phyloP scores from a whole-genome alignment of 2,329 filamentous ascomycete species.

The Rhinocladiella similis region DNA sequence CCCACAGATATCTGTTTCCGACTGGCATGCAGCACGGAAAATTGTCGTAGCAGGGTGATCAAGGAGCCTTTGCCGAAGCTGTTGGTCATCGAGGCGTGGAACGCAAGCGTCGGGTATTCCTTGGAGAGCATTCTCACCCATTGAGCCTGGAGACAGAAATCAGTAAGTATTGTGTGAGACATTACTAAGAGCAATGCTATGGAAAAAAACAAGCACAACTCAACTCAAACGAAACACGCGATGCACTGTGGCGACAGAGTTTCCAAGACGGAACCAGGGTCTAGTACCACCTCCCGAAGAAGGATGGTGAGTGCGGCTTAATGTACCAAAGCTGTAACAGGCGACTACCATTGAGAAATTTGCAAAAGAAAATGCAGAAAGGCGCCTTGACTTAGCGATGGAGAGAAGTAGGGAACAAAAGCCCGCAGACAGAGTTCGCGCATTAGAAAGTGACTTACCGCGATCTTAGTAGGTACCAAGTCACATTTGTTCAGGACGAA shows the following conservation, averaged over 20 bases:
- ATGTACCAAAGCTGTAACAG: slow-evolving; percentile 99
- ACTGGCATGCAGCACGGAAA: slow-evolving; percentile 82
- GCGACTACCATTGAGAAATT: slow-evolving; percentile 71
- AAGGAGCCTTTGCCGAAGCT: slow-evolving; percentile 94
- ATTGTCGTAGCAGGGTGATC: slow-evolving; percentile 89
- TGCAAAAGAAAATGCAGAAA: slow-evolving; percentile 60
- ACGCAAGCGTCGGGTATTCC: slow-evolving; percentile 90
- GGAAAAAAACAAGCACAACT: slow-evolving; percentile 68
- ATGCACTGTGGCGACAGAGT: slow-evolving; percentile 70
- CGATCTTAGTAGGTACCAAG: slow-evolving; percentile 85
- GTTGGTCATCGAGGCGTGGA: slow-evolving; percentile 92
- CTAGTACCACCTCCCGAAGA: slow-evolving; percentile 18
- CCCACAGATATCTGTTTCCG: slow-evolving; percentile 94
- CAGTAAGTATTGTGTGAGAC: slow-evolving; percentile 76
- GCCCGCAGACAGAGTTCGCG: too few relatives aligned
- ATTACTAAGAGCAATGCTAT: slow-evolving; percentile 97
- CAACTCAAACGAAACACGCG: slow-evolving; percentile 96
- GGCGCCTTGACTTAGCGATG: slow-evolving; percentile 87
- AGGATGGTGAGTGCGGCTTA: slow-evolving; percentile 67
- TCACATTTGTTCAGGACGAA: slow-evolving; percentile 92
- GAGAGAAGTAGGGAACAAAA: slow-evolving; percentile 25
- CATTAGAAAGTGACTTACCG: slow-evolving; percentile 93
- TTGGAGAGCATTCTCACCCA: slow-evolving; percentile 90
- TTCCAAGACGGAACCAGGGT: slow-evolving; percentile 79
- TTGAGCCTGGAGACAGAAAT: slow-evolving; percentile 64